Evolutionary conservation across 768 basidiomycete species (phyloP).

Genomic region (Obba rivulosa): DNA sequence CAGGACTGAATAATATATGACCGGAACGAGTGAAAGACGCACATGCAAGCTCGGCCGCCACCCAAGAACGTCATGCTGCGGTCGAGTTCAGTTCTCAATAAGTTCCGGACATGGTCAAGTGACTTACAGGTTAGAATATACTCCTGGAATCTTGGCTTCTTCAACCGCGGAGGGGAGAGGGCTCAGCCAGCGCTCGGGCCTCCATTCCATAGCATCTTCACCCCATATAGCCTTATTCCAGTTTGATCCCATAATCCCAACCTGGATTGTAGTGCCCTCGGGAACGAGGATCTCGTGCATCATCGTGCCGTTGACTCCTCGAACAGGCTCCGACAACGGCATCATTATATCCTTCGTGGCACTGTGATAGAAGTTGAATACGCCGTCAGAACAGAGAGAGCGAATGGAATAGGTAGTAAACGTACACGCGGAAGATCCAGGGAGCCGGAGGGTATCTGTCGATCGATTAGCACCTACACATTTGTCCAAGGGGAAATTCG

Average conservation of each 20-base stretch:
- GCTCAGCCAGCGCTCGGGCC: conserved; percentile 37
- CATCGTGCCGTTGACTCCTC: conserved; percentile 21
- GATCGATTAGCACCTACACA: not conserved
- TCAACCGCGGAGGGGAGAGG: conserved; percentile 17
- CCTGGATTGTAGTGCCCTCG: conserved; percentile 21
- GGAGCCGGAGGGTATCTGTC: conserved; percentile 5
- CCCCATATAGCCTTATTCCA: conserved; percentile 35
- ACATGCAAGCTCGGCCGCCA: conserved; percentile 32
- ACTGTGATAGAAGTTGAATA: not conserved
- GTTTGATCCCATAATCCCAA: conserved; percentile 27
- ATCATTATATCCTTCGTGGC: conserved; percentile 20
- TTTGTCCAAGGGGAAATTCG: not conserved
- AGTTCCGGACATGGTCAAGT: not conserved
- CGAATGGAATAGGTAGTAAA: not conserved
- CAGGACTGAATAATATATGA: not conserved
- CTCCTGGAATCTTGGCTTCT: conserved; percentile 26
- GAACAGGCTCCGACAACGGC: conserved; percentile 26
- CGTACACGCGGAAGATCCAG: conserved; percentile 7
- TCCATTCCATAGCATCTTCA: conserved; percentile 35
- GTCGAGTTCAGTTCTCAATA: not conserved
- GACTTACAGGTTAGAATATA: conserved; percentile 26
- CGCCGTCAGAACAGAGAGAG: not conserved
- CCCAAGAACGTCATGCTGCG: conserved; percentile 34
- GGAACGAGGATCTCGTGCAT: conserved; percentile 21
- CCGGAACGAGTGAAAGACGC: conserved; percentile 1